Evolutionary conservation across 2,329 filamentous ascomycete species (phyloP).

Genomic region (Scedosporium apiospermum): DNA sequence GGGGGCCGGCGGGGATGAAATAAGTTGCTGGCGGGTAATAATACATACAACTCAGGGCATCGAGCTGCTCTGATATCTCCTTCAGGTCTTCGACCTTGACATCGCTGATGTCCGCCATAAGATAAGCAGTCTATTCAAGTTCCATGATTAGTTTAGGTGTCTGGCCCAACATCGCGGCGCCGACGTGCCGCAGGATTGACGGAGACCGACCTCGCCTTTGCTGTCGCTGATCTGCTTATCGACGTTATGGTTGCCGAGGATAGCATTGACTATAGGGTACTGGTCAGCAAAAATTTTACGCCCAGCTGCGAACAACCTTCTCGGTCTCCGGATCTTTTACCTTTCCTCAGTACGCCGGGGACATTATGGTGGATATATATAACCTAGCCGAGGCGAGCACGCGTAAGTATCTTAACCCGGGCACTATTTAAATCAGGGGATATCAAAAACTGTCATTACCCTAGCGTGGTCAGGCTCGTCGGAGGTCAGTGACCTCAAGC

Average conservation of each 20-base stretch:
- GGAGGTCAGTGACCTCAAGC: constrained; percentile 77
- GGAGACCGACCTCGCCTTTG: constrained; percentile 63
- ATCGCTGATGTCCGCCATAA: constrained; percentile 95
- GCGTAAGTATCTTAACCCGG: not conserved
- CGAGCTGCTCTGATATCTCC: constrained; percentile 73
- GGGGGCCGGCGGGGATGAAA: not conserved
- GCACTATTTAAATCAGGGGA: not conserved
- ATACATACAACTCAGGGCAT: constrained; percentile 68
- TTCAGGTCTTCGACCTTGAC: constrained; percentile 75
- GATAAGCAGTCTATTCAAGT: constrained; percentile 62
- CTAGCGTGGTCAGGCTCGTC: constrained; percentile 86
- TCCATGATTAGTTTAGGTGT: not conserved
- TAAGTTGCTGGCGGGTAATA: not conserved
- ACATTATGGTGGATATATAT: constrained; percentile 97
- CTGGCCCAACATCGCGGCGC: constrained; percentile 11
- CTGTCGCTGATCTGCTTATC: constrained; percentile 98
- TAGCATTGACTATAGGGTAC: constrained; percentile 65
- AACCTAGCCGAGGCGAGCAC: constrained; percentile 36
- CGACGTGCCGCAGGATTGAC: not conserved
- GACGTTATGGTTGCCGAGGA: constrained; percentile 90
- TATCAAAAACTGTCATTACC: constrained; percentile 29
- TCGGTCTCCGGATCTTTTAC: constrained; percentile 27
- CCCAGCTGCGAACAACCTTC: constrained; percentile 5
- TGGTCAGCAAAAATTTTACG: not conserved
- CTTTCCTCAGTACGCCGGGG: constrained; percentile 83